Conservation (phyloP, 805 yeast species). For the Teunomyces lycoperdinae region DNA sequence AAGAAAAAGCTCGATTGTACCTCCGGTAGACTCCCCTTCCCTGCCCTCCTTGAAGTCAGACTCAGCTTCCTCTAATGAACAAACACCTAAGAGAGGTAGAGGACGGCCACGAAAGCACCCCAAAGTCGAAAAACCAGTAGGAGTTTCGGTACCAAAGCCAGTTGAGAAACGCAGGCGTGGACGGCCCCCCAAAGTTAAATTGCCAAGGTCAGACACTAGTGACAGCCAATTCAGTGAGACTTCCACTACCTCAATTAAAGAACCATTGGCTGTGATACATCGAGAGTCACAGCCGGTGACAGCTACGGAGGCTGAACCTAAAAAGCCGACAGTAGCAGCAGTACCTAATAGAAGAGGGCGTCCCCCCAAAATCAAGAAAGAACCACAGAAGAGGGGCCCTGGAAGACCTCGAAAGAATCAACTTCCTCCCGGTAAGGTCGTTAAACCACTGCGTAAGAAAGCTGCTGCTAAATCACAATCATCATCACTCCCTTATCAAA, state of each 20-base stretch:
- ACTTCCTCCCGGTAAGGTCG: neutral
- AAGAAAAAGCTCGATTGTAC: slow-evolving; percentile 4
- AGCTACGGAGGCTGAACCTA: too few relatives aligned
- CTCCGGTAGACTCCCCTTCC: neutral
- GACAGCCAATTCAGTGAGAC: neutral
- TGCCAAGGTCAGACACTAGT: neutral
- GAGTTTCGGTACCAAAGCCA: neutral
- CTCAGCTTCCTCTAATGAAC: neutral
- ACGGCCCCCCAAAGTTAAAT: neutral
- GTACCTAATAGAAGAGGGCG: neutral
- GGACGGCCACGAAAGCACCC: slow-evolving; percentile 1
- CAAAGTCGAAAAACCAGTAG: neutral
- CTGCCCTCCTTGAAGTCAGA: neutral
- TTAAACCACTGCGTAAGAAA: neutral
- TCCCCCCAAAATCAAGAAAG: neutral
- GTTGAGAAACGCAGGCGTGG: neutral
- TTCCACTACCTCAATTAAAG: neutral
- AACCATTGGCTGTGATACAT: neutral
- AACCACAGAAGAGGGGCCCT: neutral
- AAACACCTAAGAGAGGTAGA: neutral
- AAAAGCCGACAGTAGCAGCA: too few relatives aligned
- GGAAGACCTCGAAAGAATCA: slow-evolving; percentile 1
- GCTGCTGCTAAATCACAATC: neutral
- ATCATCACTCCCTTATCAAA: neutral
- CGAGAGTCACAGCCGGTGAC: neutral